Evolutionary conservation across 495 filamentous ascomycete species (phyloP).

Genomic region (Cryomyces minteri): DNA sequence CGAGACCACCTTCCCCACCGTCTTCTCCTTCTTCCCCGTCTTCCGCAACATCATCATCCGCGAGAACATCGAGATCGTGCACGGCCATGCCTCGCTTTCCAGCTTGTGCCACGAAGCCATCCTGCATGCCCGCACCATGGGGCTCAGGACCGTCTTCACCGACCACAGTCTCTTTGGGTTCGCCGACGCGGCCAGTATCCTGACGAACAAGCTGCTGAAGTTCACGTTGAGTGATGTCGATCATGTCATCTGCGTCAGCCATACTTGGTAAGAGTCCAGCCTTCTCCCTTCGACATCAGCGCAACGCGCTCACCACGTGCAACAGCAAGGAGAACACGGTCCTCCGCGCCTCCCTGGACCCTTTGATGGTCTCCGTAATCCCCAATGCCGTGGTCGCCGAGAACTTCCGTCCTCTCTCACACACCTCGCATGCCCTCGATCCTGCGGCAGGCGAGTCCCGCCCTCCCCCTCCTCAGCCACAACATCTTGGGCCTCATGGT

Average conservation of each 20-base stretch:
- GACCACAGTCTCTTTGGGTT: conserved; percentile 98
- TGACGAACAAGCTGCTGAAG: conserved; percentile 92
- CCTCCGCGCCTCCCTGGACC: conserved; percentile 82
- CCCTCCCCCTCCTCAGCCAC: conserved; percentile 26
- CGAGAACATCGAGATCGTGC: conserved; percentile 89
- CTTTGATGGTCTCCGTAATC: conserved; percentile 91
- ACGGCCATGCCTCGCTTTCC: conserved; percentile 84
- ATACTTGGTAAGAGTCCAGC: conserved; percentile 58
- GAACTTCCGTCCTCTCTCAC: conserved; percentile 61
- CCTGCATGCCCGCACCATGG: conserved; percentile 90
- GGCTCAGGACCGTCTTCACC: conserved; percentile 84
- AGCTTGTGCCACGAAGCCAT: conserved; percentile 91
- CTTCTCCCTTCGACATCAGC: not conserved
- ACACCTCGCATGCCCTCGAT: not conserved
- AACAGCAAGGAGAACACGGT: conserved; percentile 93
- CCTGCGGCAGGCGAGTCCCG: conserved; percentile 1
- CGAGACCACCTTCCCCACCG: conserved; percentile 85
- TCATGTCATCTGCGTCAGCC: conserved; percentile 93
- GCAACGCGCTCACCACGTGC: not conserved
- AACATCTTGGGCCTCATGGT: conserved; percentile 54
- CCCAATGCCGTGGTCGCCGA: conserved; percentile 95
- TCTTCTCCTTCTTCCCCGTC: conserved; percentile 95
- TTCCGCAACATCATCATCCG: conserved; percentile 90
- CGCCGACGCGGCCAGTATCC: conserved; percentile 85
- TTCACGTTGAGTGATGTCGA: conserved; percentile 93